Evolutionary conservation across 1,139 yeast species (phyloP).

Genomic region (Keqinozyma sinolaborantium): DNA sequence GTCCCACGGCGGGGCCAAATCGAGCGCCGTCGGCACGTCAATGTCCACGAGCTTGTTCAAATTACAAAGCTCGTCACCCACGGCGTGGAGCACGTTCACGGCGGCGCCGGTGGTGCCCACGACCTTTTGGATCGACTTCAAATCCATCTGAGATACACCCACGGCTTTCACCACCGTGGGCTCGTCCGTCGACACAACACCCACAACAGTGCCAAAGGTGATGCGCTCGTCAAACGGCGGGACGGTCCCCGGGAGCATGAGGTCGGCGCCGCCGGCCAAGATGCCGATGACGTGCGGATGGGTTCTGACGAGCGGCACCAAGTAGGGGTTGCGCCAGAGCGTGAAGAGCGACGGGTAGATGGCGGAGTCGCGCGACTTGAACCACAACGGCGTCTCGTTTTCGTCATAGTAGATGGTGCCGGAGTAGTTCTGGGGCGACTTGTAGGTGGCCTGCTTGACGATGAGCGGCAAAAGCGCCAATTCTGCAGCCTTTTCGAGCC

Average conservation of each 20-base stretch:
- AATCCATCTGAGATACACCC: slow-evolving; percentile 60
- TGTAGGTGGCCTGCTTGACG: slow-evolving; percentile 65
- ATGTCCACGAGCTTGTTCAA: slow-evolving; percentile 45
- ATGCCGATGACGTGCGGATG: slow-evolving; percentile 67
- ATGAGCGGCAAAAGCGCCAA: slow-evolving; percentile 53
- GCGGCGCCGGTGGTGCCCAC: slow-evolving; percentile 65
- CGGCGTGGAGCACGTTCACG: slow-evolving; percentile 53
- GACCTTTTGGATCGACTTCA: slow-evolving; percentile 40
- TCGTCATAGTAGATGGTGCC: slow-evolving; percentile 69
- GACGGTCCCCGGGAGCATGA: slow-evolving; percentile 88
- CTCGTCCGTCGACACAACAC: slow-evolving; percentile 55
- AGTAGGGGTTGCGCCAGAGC: slow-evolving; percentile 63
- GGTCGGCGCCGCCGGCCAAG: slow-evolving; percentile 74
- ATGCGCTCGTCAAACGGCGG: slow-evolving; percentile 64
- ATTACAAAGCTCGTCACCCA: slow-evolving; percentile 50
- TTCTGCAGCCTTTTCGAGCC: slow-evolving; percentile 44
- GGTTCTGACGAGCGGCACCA: slow-evolving; percentile 67
- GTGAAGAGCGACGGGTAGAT: slow-evolving; percentile 72
- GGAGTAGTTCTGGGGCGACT: slow-evolving; percentile 47
- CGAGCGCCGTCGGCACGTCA: slow-evolving; percentile 34
- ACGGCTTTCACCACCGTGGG: slow-evolving; percentile 74
- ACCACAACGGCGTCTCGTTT: slow-evolving; percentile 68
- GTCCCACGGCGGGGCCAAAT: slow-evolving; percentile 18
- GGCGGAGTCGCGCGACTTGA: slow-evolving; percentile 53
- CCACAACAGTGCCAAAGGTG: slow-evolving; percentile 59